Conservation (phyloP, 1,284 basidiomycete species). For the Coriolopsis trogii region DNA sequence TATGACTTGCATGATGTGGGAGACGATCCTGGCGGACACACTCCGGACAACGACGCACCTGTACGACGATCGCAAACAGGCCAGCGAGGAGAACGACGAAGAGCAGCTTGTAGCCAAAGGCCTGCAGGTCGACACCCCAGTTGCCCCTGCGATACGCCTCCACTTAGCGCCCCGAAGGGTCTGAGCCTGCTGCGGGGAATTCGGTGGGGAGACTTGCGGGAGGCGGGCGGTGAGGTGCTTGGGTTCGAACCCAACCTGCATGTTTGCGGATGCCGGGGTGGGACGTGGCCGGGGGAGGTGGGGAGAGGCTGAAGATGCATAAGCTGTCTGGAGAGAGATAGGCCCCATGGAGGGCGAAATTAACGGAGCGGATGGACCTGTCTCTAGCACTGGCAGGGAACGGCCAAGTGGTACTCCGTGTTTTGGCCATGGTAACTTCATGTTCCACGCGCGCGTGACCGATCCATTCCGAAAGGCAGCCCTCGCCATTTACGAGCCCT, state of each 20-base stretch:
- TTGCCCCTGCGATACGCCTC: conserved; percentile 54
- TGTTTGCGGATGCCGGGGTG: conserved; percentile 1
- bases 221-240: neutral
- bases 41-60: conserved; percentile 45
- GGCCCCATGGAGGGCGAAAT: conserved; percentile 11
- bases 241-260: conserved; percentile 1
- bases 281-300: conserved; percentile 4
- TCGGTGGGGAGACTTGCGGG: neutral
- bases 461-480: conserved; percentile 19
- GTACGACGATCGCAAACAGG: conserved; percentile 80
- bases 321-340: conserved; percentile 6
- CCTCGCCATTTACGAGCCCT: neutral
- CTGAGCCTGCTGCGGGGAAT: conserved; percentile 3
- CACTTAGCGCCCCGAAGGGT: neutral
- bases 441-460: conserved; percentile 12
- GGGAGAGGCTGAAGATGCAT: conserved; percentile 10
- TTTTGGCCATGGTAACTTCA: conserved; percentile 8
- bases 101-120: conserved; percentile 84
- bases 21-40: neutral
- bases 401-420: conserved; percentile 22
- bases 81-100: conserved; percentile 87
- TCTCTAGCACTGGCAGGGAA: conserved; percentile 16
- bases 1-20: conserved; percentile 13
- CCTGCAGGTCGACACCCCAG: conserved; percentile 78
- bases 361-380: conserved; percentile 20